A percentile compares a stretch with the other conserved stretches of the same genome.
Conservation (phyloP, 768 basidiomycete species). For the Tulasnella sp. region DNA sequence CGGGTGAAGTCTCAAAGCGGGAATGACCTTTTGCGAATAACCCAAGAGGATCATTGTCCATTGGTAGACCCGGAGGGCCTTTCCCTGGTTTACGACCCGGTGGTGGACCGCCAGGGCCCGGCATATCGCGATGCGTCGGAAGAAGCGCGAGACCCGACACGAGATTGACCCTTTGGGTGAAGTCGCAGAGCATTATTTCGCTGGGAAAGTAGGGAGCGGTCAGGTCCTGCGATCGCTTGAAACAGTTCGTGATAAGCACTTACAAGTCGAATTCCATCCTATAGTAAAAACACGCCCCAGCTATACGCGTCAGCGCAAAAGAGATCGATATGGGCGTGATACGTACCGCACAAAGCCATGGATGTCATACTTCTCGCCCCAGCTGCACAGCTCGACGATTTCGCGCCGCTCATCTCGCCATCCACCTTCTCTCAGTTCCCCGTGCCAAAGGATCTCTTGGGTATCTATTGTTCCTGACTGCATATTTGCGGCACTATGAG, state of each 20-base stretch:
- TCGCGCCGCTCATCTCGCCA: slow-evolving; percentile 10
- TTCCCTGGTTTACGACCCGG: not conserved
- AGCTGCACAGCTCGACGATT: slow-evolving; percentile 26
- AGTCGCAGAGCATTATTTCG: slow-evolving; percentile 25
- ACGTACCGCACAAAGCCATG: slow-evolving; percentile 28
- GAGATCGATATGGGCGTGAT: not conserved
- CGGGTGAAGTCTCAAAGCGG: not conserved
- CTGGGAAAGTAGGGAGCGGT: not conserved
- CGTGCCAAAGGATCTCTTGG: slow-evolving; percentile 29
- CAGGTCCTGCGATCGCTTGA: not conserved
- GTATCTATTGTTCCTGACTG: slow-evolving; percentile 30
- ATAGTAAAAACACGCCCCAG: not conserved
- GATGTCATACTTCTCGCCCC: slow-evolving; percentile 22
- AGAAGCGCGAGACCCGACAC: slow-evolving; percentile 7
- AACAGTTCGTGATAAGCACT: not conserved
- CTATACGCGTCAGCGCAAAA: not conserved
- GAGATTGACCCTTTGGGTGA: not conserved
- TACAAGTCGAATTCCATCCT: slow-evolving; percentile 31
- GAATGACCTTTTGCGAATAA: not conserved
- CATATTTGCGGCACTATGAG: slow-evolving; percentile 27
- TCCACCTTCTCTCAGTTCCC: slow-evolving; percentile 22
- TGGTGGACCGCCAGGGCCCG: not conserved
- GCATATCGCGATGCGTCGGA: not conserved
- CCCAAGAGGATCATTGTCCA: not conserved
- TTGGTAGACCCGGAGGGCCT: not conserved